Conservation (phyloP, 2,329 filamentous ascomycete species). For the Chaetomiaceae sp. region DNA sequence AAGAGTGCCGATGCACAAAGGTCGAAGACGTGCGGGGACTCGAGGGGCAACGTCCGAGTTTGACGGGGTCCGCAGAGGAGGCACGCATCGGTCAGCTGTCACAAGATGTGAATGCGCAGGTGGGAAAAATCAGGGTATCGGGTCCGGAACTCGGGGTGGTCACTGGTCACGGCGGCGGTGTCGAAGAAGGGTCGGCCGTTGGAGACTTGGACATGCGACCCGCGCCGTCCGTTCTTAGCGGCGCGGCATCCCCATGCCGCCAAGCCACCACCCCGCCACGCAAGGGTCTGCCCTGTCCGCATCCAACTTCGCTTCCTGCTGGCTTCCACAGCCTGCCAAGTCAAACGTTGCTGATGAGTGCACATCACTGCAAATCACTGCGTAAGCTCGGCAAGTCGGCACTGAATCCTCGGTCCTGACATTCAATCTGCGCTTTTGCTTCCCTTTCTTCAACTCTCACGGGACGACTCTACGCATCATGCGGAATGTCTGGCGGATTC, state of each 20-base stretch:
- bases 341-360: slow-evolving; percentile 8
- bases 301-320: slow-evolving; percentile 11
- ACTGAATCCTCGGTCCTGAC: slow-evolving; percentile 3
- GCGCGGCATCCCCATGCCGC: slow-evolving; percentile 7
- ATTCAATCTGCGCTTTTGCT: background rate
- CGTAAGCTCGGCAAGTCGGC: slow-evolving; percentile 20
- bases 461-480: background rate
- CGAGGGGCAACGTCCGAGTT: background rate
- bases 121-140: background rate
- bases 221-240: background rate
- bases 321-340: slow-evolving; percentile 14
- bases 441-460: background rate
- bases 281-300: slow-evolving; percentile 5
- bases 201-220: background rate
- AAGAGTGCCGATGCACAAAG: slow-evolving; percentile 20
- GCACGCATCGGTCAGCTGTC: slow-evolving; percentile 19
- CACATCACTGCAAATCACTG: slow-evolving; percentile 23
- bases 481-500: background rate
- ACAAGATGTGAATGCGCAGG: slow-evolving; percentile 1
- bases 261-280: slow-evolving; percentile 13
- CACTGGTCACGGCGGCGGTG: slow-evolving; percentile 12
- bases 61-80: slow-evolving; percentile 19
- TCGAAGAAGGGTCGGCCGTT: slow-evolving; percentile 13
- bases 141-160: slow-evolving; percentile 3
- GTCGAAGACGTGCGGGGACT: background rate